These are phyloP conservation scores for Achaetomiella virescens DNA, from an alignment of 495 filamentous ascomycete species.

Conservation along the genomic window DNA sequence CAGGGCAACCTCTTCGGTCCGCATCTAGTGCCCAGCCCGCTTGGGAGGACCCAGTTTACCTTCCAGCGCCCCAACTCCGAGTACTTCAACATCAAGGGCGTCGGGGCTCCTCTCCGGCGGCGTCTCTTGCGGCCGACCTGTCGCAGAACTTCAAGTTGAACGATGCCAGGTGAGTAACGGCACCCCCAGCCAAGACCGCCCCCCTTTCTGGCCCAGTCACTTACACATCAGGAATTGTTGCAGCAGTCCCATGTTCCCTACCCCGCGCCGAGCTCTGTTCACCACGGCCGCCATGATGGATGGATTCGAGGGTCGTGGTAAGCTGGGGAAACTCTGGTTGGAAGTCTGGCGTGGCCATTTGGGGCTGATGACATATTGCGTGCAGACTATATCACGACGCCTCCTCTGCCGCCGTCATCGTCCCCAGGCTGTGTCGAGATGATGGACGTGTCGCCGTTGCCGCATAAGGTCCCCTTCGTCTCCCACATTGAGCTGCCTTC, in stretches of 20 bases:
- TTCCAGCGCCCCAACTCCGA: constrained; percentile 45
- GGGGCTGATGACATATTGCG: constrained; percentile 20
- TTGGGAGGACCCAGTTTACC: constrained; percentile 57
- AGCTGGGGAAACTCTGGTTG: constrained; percentile 40
- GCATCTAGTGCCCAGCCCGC: constrained; percentile 45
- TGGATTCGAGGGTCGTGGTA: constrained; percentile 64
- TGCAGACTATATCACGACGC: constrained; percentile 71
- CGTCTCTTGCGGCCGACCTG: constrained; percentile 84
- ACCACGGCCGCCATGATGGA: constrained; percentile 64
- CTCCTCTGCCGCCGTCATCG: constrained; percentile 76
- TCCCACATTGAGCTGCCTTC: constrained; percentile 59
- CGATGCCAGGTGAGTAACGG: constrained; percentile 67
- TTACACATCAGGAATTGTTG: constrained; percentile 21
- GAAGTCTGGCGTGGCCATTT: not conserved
- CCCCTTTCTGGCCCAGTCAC: constrained; percentile 4
- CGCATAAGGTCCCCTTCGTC: constrained; percentile 73
- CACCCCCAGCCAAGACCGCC: not conserved
- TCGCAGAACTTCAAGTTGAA: constrained; percentile 92
- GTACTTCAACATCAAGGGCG: constrained; percentile 69
- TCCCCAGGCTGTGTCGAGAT: constrained; percentile 63
- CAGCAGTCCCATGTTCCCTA: constrained; percentile 79
- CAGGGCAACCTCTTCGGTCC: constrained; percentile 40
- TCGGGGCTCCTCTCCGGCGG: constrained; percentile 82
- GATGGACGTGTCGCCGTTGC: constrained; percentile 94
- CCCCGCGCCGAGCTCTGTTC: constrained; percentile 89